phyloP scores from a whole-genome alignment of 768 basidiomycete genomes.

The Fistulinella prunicolor region DNA sequence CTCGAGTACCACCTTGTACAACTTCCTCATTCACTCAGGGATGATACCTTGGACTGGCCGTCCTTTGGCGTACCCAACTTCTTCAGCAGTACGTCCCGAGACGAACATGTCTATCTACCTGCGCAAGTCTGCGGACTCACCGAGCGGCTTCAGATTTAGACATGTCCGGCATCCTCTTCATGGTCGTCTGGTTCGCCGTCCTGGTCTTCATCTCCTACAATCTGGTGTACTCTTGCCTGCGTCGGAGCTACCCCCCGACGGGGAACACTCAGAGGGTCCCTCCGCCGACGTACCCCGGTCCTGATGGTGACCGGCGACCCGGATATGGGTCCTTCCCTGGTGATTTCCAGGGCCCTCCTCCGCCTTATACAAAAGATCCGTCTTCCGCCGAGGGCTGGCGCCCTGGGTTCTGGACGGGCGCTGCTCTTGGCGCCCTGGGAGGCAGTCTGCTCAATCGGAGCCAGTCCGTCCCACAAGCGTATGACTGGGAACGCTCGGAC shows the following conservation, averaged over 20 bases:
- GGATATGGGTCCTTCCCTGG: constrained; percentile 54
- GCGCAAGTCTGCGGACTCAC: too few relatives aligned
- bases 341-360: constrained; percentile 46
- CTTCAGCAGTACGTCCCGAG: constrained; percentile 20
- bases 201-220: constrained; percentile 54
- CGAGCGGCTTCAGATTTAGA: constrained; percentile 43
- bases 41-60: constrained; percentile 14
- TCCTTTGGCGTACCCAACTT: constrained; percentile 11
- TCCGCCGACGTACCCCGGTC: constrained; percentile 33
- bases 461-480: constrained; percentile 32
- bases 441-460: constrained; percentile 50
- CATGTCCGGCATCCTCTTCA: constrained; percentile 48
- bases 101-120: too few relatives aligned
- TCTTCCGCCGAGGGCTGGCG: constrained; percentile 40
- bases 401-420: constrained; percentile 87
- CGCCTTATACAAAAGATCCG: constrained; percentile 52
- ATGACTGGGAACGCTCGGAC: constrained; percentile 59
- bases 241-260: constrained; percentile 28
- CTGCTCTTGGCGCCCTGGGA: constrained; percentile 68
- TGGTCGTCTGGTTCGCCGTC: constrained; percentile 53
- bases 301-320: constrained; percentile 10
- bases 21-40: constrained; percentile 43
- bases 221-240: constrained; percentile 54
- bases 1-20: constrained; percentile 80
- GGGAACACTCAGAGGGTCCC: constrained; percentile 28